Base-by-base conservation (phyloP, 345 rosid genomes). In the Conringia planisiliqua region DNA sequence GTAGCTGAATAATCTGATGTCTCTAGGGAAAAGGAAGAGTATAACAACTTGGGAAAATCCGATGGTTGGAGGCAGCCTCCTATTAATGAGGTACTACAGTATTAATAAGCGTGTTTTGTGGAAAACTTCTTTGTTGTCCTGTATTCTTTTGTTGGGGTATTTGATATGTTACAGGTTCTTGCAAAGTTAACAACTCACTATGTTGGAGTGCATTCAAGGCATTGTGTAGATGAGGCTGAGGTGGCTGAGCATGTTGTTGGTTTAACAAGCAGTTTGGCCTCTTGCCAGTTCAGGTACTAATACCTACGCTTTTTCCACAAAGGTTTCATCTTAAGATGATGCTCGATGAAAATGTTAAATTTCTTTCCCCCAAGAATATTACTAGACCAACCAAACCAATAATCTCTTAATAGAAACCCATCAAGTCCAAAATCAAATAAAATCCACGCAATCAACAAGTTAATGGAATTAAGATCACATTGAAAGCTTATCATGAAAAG, bases 191-290 rank as follows among this genome's bases (percentile, higher is more conserved):
- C 90, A 43, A 85, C 93, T 29, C 88, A 85, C 84, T 92, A 76
- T 81, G 50, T 54, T 39, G 71, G 86, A 77, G 89, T 94, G 44
- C 93, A 86, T 82, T 83, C 89, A 39, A 86, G 97, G 83, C 95
- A 85, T 22, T 95, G 97, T 75, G 73, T 76, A 67, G 97, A 95
- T 81, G 96, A 86, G 81, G 87, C 97, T 81, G 97, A 95, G 73
- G 78, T 92, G 61, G 96, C 97, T 74, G 96, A 89, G 67, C 96
- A 95, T 78, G 67, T 88, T 70, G 89, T 80, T 74, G 87, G 92
- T 71, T 85, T 91, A 83, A 91, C 97, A 17, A 79, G 82, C 66
- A 92, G 80, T 81, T 74, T 95, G 29, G 99, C 97, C 46, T 75
- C 88, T 80, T 90, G 97, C 81, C 90, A 83, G n/a, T 81, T 84